phyloP scores from a whole-genome alignment of 2,329 filamentous ascomycete genomes.

The Aspergillus caelatus region DNA sequence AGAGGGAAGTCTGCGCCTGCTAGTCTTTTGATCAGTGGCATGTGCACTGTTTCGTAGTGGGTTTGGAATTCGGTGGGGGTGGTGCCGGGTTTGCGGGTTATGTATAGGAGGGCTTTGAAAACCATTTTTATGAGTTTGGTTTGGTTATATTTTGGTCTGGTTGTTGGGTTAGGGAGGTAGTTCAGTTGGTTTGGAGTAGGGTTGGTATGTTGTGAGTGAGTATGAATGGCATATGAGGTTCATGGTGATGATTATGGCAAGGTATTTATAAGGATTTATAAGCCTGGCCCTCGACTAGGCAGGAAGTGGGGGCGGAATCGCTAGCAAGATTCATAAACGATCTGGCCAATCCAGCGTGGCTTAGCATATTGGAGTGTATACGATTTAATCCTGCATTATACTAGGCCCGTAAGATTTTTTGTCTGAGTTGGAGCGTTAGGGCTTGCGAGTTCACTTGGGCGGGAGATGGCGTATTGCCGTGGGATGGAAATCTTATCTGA shows the following conservation, averaged over 20 bases:
- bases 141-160: no score
- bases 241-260: background rate
- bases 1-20: background rate
- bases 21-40: background rate
- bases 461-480: background rate
- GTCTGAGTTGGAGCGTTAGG: background rate
- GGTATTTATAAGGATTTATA: background rate
- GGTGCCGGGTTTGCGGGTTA: background rate
- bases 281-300: background rate
- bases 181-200: background rate
- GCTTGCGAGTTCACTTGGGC: background rate
- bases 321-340: background rate
- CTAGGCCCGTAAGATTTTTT: background rate
- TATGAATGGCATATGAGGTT: background rate
- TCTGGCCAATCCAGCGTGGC: background rate
- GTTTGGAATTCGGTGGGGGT: background rate
- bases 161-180: background rate
- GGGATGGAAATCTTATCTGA: background rate
- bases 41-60: slow-evolving; percentile 2
- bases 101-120: background rate
- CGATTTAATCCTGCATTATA: background rate
- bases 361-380: background rate
- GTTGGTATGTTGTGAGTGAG: no score
- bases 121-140: background rate
- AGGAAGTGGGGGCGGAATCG: background rate